Evolutionary conservation across 768 basidiomycete genomes (phyloP), one percentile per base, ranked within the genome.

Genomic region (Mrakia hoshinonis): DNA sequence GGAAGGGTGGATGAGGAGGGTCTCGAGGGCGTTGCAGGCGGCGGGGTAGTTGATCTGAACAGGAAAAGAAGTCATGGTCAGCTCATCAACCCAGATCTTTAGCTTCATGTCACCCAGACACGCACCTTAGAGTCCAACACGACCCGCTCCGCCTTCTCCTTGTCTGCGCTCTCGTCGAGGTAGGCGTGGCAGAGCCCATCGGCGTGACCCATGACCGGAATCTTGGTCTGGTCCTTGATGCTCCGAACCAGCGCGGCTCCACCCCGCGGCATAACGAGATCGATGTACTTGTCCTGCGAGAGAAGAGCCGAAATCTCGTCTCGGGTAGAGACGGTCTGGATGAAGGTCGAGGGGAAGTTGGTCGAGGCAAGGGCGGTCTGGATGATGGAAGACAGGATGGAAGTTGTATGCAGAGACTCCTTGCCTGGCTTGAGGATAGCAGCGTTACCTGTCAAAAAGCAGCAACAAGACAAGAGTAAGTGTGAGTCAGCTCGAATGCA

Each of bases 181-280:
- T 88, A 98, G 6, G 96, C 86, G 24, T 87, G 85, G 79, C 96
- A 99, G 11, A 98, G 81, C 1, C 96, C 96, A 79, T 99, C 96
- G 9, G 96, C 94, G 77, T 99, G 96, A 1, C 96, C 96, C 93
- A 99, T 97, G 54, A 99, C 96, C 2, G 96, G 89, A 73, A 99
- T 98, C 71, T 89, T 84, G 0, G 95, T 96, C 74, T 83, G 86
- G 70, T 89, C 89, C 78, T 98, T 92, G 71, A 99, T 96, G 78
- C 82, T 89, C 75, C 82, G 84, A 34, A 98, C 96, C 15, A 99
- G 86, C 73, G 84, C 85, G 75, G 95, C 95, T 77, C 94, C 93
- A 7, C 96, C 96, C 67, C 96, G 83, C 0, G 96, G 96, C 78
- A 98, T 97, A 67, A 98, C 94, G 26, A 99, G 84, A 80, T 98